Conservation (phyloP, 495 filamentous ascomycete genomes). For the Aspergillus baeticus region DNA sequence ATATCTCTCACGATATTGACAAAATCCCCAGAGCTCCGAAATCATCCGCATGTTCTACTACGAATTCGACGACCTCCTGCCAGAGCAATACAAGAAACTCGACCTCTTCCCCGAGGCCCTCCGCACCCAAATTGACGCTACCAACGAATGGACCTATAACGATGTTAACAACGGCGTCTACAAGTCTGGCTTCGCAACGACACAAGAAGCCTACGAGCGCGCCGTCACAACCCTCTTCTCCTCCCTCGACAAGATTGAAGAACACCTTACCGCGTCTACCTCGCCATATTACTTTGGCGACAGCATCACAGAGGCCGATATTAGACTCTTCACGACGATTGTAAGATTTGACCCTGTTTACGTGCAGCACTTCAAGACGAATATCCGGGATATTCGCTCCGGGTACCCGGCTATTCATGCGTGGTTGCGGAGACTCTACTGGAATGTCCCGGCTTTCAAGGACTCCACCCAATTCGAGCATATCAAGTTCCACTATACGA, state of each 20-base stretch:
- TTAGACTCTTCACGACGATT: slow-evolving; percentile 80
- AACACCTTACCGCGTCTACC: slow-evolving; percentile 51
- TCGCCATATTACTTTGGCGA: slow-evolving; percentile 69
- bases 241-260: slow-evolving; percentile 69
- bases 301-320: slow-evolving; percentile 74
- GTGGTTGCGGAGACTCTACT: slow-evolving; percentile 69
- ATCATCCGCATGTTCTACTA: slow-evolving; percentile 70
- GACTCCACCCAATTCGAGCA: slow-evolving; percentile 69
- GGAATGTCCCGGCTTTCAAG: slow-evolving; percentile 60
- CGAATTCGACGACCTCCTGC: slow-evolving; percentile 71
- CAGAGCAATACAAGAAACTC: slow-evolving; percentile 52
- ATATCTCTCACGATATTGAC: background rate
- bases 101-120: slow-evolving; percentile 64
- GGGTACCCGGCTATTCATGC: slow-evolving; percentile 69
- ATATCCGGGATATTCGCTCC: slow-evolving; percentile 76
- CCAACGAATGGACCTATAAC: slow-evolving; percentile 82
- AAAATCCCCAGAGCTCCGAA: slow-evolving; percentile 40
- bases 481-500: slow-evolving; percentile 72
- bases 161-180: slow-evolving; percentile 89
- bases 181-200: slow-evolving; percentile 69
- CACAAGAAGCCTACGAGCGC: slow-evolving; percentile 75
- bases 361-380: slow-evolving; percentile 94
- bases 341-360: slow-evolving; percentile 86
- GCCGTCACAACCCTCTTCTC: slow-evolving; percentile 66
- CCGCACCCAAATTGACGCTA: slow-evolving; percentile 62